Conservation (phyloP, 441 rosid genomes). For the Melastoma candidum region DNA sequence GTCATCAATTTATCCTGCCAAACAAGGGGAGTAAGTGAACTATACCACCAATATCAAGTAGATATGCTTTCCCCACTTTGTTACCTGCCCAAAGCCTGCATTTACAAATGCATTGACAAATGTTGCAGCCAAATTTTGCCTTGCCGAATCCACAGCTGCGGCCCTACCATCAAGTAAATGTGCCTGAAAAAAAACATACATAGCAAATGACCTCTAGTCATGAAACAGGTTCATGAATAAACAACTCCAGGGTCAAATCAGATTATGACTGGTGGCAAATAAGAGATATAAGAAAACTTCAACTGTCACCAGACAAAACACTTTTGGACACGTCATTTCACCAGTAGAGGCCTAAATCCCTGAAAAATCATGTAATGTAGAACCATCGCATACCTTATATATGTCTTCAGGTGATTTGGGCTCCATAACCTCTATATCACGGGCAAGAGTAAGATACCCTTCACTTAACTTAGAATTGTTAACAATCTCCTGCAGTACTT, state of each 20-base stretch:
- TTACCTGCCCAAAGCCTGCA: slow-evolving; percentile 96
- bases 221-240: too few relatives aligned
- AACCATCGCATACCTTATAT: slow-evolving; percentile 50
- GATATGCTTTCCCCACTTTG: slow-evolving; percentile 1
- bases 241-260: too few relatives aligned
- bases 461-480: slow-evolving; percentile 72
- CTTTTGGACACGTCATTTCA: too few relatives aligned
- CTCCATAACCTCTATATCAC: slow-evolving; percentile 99
- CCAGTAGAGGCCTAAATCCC: too few relatives aligned
- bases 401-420: slow-evolving; percentile 96
- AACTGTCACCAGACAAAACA: too few relatives aligned
- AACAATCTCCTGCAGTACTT: slow-evolving; percentile 66
- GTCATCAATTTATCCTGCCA: slow-evolving; percentile 94
- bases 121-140: slow-evolving; percentile 91
- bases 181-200: slow-evolving; percentile 33
- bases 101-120: slow-evolving; percentile 97
- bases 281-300: too few relatives aligned
- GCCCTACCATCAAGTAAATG: slow-evolving; percentile 96
- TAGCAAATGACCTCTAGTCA: too few relatives aligned
- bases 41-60: slow-evolving; percentile 2
- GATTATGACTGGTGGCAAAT: too few relatives aligned
- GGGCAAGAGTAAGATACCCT: slow-evolving; percentile 91
- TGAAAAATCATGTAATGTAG: not conserved
- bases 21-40: slow-evolving; percentile 9
- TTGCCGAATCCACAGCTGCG: slow-evolving; percentile 83